Percentiles rank a stretch among this genome's conserved stretches.
Conservation (phyloP, 2,329 filamentous ascomycete species). For the Colletotrichum euphorbiae region DNA sequence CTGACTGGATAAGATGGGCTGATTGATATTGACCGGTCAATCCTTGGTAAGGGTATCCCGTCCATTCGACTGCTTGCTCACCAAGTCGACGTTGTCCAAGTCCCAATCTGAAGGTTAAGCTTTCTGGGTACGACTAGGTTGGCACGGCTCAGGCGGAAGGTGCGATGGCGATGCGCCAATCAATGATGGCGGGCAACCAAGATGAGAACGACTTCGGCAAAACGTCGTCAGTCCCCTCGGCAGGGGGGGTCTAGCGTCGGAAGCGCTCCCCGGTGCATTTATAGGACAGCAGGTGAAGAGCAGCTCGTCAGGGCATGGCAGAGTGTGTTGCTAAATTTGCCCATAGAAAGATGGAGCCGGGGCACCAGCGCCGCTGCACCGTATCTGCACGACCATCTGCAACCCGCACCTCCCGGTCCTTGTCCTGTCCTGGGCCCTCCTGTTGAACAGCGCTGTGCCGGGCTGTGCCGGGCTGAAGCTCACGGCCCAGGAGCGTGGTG, state of each 20-base stretch:
- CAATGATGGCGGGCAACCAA: background rate
- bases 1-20: background rate
- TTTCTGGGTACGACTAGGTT: constrained; percentile 29
- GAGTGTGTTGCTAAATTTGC: too few relatives aligned
- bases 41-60: constrained; percentile 9
- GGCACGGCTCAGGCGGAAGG: constrained; percentile 25
- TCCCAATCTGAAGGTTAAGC: constrained; percentile 35
- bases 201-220: constrained; percentile 22
- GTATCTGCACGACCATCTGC: constrained; percentile 8
- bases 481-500: background rate
- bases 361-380: background rate
- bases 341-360: background rate
- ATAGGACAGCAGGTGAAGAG: background rate
- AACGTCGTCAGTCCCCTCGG: background rate
- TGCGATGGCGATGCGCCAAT: constrained; percentile 13
- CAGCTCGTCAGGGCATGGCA: too few relatives aligned
- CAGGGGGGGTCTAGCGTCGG: background rate
- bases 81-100: constrained; percentile 6
- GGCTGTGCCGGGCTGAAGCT: background rate
- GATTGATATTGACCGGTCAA: background rate
- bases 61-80: background rate
- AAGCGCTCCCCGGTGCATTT: background rate
- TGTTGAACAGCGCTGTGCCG: background rate
- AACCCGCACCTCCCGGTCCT: constrained; percentile 24
- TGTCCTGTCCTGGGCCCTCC: background rate